A percentile compares a stretch with the other conserved stretches of the same genome.
phyloP scores from a whole-genome alignment of 257 asterid species.

The Ilex aquifolium region DNA sequence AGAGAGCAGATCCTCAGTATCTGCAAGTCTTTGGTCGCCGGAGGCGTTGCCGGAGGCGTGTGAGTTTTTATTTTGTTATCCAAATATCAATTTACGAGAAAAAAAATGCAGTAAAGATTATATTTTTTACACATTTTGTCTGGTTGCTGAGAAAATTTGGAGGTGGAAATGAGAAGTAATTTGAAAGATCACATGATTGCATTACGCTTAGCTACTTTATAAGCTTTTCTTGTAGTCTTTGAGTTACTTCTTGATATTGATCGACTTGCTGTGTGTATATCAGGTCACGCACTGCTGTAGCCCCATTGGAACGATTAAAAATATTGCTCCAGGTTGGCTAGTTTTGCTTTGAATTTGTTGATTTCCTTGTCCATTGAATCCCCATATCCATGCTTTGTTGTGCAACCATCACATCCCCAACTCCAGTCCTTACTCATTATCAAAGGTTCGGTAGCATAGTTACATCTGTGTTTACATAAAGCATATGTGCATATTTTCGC shows the following conservation, averaged over 20 bases:
- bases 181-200: too few species aligned
- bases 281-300: conserved; percentile 98
- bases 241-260: not conserved
- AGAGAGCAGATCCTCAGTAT: conserved; percentile 29
- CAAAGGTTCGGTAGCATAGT: too few species aligned
- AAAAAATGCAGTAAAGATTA: too few species aligned
- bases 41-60: conserved; percentile 98
- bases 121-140: too few species aligned
- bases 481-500: too few species aligned
- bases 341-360: not conserved
- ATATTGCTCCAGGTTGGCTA: conserved; percentile 79
- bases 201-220: too few species aligned
- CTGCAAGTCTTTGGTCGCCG: conserved; percentile 88
- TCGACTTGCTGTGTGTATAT: conserved; percentile 14
- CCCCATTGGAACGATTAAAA: conserved; percentile 96
- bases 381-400: not conserved
- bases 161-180: too few species aligned
- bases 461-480: too few species aligned
- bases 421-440: too few species aligned
- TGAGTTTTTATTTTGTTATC: conserved; percentile 27
- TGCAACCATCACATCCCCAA: too few species aligned
- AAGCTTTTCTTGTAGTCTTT: not conserved
- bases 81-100: too few species aligned
- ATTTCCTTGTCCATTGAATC: conserved; percentile 1
- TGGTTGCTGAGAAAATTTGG: too few species aligned